These are phyloP conservation scores for Basipetospora chlamydospora DNA, from an alignment of 2,329 filamentous ascomycete species.

Conservation along the genomic window DNA sequence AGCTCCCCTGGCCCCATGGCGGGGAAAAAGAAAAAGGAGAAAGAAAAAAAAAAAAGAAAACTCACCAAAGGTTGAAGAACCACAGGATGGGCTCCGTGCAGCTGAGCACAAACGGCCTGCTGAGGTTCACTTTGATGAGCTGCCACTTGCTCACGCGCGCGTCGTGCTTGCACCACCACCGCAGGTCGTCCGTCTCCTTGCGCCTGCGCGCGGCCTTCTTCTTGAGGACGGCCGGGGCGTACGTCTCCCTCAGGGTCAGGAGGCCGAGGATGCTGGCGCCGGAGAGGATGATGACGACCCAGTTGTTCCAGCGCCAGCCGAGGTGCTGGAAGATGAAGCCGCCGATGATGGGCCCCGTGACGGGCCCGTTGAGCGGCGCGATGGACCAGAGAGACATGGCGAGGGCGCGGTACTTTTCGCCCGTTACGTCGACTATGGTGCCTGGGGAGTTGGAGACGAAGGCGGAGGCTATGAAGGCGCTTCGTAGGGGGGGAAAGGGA, in stretches of 20 bases:
- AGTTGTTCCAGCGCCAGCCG: conserved; percentile 82
- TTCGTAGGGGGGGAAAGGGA: too few relatives aligned
- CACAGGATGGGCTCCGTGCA: conserved; percentile 69
- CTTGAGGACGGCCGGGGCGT: conserved; percentile 56
- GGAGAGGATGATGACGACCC: conserved; percentile 61
- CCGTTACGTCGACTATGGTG: conserved; percentile 69
- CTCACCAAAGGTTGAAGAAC: conserved; percentile 53
- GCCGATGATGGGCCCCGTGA: conserved; percentile 37
- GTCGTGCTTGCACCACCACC: conserved; percentile 74
- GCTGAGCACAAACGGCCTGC: conserved; percentile 62
- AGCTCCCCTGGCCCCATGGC: not conserved
- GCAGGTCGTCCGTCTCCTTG: conserved; percentile 53
- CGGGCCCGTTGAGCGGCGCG: conserved; percentile 67
- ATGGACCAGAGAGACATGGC: conserved; percentile 73
- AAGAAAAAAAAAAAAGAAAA: not conserved
- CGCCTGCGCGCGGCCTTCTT: conserved; percentile 48
- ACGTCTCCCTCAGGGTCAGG: conserved; percentile 55
- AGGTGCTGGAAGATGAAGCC: conserved; percentile 58
- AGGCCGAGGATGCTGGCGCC: conserved; percentile 41
- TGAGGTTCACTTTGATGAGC: conserved; percentile 60
- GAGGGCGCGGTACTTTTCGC: conserved; percentile 65
- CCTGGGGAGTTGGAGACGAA: conserved; percentile 77
- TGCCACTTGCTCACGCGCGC: conserved; percentile 48
- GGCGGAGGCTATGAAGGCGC: conserved; percentile 57
- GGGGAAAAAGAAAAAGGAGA: too few relatives aligned